Percentiles rank a stretch among this genome's conserved stretches.
These are phyloP conservation scores for Scenedesmus sp. DNA, from an alignment of 163 green algal species.

Conservation along the genomic window DNA sequence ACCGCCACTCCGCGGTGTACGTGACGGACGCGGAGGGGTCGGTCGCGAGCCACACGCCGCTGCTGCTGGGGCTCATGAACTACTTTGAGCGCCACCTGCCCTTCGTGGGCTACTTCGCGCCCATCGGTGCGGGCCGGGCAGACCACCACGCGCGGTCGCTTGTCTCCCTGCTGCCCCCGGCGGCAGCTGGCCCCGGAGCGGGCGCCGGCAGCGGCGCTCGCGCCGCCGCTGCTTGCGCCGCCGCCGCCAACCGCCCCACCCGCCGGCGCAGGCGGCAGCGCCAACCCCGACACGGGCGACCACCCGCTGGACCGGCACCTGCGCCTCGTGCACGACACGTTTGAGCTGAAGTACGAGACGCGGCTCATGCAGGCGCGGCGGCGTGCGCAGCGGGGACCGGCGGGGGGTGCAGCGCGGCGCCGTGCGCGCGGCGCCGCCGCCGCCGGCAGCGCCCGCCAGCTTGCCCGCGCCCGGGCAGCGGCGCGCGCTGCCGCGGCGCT, in stretches of 20 bases:
- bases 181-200: too few species aligned
- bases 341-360: conserved; percentile 57
- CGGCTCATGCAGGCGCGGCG: too few species aligned
- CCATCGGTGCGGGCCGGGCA: too few species aligned
- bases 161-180: too few species aligned
- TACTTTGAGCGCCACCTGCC: conserved; percentile 67
- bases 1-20: conserved; percentile 22
- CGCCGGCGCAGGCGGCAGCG: conserved; percentile 46
- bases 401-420: too few species aligned
- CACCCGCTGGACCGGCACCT: conserved; percentile 42
- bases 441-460: background rate
- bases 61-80: conserved; percentile 71
- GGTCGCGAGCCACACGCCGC: conserved; percentile 37
- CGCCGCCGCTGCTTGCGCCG: too few species aligned
- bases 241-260: too few species aligned
- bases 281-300: conserved; percentile 47
- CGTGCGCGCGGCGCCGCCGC: too few species aligned
- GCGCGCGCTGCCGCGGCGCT: too few species aligned
- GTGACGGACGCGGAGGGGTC: conserved; percentile 27
- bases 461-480: too few species aligned
- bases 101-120: conserved; percentile 61
- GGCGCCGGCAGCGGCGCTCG: too few species aligned
- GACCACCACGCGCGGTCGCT: too few species aligned
- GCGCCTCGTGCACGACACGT: conserved; percentile 54
- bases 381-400: background rate